Percentiles rank a stretch among this genome's conserved stretches.
phyloP scores from a whole-genome alignment of 495 filamentous ascomycete genomes.

The Letharia lupina region DNA sequence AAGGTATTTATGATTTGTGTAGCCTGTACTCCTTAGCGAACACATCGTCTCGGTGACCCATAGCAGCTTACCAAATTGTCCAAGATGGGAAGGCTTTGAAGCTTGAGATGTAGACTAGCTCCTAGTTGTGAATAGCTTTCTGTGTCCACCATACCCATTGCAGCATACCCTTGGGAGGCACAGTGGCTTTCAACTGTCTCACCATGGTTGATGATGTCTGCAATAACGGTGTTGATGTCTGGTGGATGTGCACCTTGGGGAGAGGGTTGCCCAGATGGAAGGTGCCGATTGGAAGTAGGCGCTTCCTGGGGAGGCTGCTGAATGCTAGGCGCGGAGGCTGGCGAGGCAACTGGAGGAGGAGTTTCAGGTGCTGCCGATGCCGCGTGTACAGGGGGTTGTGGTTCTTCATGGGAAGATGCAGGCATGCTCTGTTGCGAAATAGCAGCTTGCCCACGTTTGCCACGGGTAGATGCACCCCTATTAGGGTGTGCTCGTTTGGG shows the following conservation, averaged over 20 bases:
- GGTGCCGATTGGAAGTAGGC: neutral
- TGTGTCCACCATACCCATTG: slow-evolving; percentile 33
- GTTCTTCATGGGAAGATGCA: neutral
- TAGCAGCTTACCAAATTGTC: slow-evolving; percentile 55
- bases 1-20: slow-evolving; percentile 62
- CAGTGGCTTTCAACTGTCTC: slow-evolving; percentile 42
- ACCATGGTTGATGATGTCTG: slow-evolving; percentile 42
- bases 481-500: slow-evolving; percentile 15
- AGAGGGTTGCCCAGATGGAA: slow-evolving; percentile 12
- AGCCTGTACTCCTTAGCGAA: slow-evolving; percentile 40
- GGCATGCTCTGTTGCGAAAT: neutral
- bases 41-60: slow-evolving; percentile 11
- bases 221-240: slow-evolving; percentile 36
- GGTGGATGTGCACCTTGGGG: slow-evolving; percentile 21
- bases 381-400: neutral
- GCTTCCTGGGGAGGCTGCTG: neutral
- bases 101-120: slow-evolving; percentile 51
- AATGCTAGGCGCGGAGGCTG: neutral
- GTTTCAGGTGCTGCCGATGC: neutral
- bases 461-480: slow-evolving; percentile 3
- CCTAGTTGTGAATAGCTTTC: slow-evolving; percentile 41
- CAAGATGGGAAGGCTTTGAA: slow-evolving; percentile 62
- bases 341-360: neutral
- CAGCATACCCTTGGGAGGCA: slow-evolving; percentile 15
- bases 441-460: slow-evolving; percentile 2